Conservation (phyloP, 768 basidiomycete genomes). For the Termitomyces sp. region DNA sequence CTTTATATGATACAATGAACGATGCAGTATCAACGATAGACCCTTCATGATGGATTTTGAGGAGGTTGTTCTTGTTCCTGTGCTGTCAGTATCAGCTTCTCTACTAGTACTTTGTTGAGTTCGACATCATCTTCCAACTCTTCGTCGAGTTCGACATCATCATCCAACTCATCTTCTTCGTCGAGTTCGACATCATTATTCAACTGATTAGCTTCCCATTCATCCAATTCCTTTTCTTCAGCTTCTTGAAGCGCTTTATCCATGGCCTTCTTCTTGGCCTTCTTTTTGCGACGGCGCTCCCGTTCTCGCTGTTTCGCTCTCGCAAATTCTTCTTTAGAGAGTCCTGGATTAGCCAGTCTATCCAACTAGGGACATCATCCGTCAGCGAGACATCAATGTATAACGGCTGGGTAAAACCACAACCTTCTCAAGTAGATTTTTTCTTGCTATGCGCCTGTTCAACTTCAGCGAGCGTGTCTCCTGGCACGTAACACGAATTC, state of each 20-base stretch:
- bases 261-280: conserved; percentile 65
- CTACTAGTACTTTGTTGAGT: too few species aligned
- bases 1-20: not conserved
- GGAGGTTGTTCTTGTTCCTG: too few species aligned
- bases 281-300: conserved; percentile 72
- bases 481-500: conserved; percentile 83
- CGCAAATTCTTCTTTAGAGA: conserved; percentile 66
- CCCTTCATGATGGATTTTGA: too few species aligned
- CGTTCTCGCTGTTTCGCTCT: conserved; percentile 74
- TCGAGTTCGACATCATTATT: not conserved
- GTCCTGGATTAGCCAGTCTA: conserved; percentile 65
- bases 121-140: too few species aligned
- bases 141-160: too few species aligned
- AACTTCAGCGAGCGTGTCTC: conserved; percentile 80
- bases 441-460: conserved; percentile 78
- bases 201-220: too few species aligned
- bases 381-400: conserved; percentile 15
- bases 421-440: conserved; percentile 71
- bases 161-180: too few species aligned
- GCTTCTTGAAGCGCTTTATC: conserved; percentile 22
- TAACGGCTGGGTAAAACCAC: conserved; percentile 18
- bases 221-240: conserved; percentile 8
- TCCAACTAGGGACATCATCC: conserved; percentile 53
- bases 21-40: too few species aligned
- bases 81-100: too few species aligned